Base-by-base conservation (phyloP, 345 rosid genomes). In the Hypericum androsaemum region DNA sequence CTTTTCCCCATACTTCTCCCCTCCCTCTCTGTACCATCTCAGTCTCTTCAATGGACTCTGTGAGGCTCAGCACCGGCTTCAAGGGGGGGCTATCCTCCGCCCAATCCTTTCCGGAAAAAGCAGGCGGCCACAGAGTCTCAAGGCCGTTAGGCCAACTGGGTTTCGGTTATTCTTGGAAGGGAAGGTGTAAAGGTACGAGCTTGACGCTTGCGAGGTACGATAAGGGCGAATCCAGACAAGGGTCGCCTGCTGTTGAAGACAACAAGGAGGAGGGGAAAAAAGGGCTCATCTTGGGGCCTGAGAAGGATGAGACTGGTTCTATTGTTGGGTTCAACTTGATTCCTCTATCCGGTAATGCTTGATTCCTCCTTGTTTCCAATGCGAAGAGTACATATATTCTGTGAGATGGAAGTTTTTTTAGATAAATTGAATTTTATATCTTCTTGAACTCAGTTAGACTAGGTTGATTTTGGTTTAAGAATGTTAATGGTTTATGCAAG, bases 301-400 rank as follows among this genome's bases (percentile, higher is more conserved):
- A 87, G 58, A 77, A 57, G 50, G 94, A 90, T 67, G 81, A 38
- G 8, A 74, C 89, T 51, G 88, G 82, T 52, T 66, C 84, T 41
- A 70, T 77, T 42, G 64, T 84, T 50, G 86, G 88, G n/a, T 84
- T 82, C 52, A 70, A 80, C 53, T 70, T 84, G 62, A 37, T 44
- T 74, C 75, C 79, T 60, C 76, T 35, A 5, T 54, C 86, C 56
- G 79, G 80, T 78, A 22, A 22, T 22, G 32, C 32, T 22, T 22
- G 4, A 22, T 22, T 22, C 32, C 32, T 22, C 1, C 32, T 22
- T 22, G 1, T 22, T n/a, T n/a, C n/a, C n/a, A n/a, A n/a, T n/a
- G n/a, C n/a, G n/a, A n/a, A n/a, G n/a, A n/a, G n/a, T n/a, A n/a
- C n/a, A n/a, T n/a, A n/a, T n/a, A n/a, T n/a, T n/a, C n/a, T n/a